These are phyloP conservation scores for Cinchona pubescens DNA, from an alignment of 257 asterid species.

Conservation along the genomic window DNA sequence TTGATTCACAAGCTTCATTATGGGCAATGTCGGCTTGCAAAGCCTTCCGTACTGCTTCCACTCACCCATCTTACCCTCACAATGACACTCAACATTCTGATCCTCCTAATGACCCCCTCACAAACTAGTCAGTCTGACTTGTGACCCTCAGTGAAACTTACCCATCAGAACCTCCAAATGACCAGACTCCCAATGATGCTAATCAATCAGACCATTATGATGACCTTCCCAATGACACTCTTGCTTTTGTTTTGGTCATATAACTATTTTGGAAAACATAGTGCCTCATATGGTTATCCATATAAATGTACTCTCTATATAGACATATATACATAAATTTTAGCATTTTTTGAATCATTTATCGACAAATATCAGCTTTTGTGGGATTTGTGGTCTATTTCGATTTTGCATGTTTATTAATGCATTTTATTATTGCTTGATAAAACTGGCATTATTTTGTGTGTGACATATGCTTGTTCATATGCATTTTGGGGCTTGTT, in stretches of 20 bases:
- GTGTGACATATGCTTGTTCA: not conserved
- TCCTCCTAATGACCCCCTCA: not conserved
- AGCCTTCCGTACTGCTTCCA: not conserved
- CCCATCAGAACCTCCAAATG: not conserved
- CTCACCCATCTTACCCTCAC: not conserved
- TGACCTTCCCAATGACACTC: not conserved
- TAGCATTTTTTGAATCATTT: not conserved
- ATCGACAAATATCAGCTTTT: not conserved
- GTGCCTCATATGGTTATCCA: not conserved
- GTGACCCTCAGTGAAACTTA: not conserved
- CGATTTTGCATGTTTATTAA: not conserved
- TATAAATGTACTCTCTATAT: too few relatives aligned
- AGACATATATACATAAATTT: too few relatives aligned
- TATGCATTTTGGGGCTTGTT: not conserved
- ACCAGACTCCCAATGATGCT: not conserved
- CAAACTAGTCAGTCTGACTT: not conserved
- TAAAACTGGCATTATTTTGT: not conserved
- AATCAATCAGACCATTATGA: not conserved
- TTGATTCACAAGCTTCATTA: not conserved
- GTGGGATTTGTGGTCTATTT: not conserved
- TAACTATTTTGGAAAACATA: not conserved
- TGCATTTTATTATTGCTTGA: not conserved
- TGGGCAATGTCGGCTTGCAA: slow-evolving; percentile 6
- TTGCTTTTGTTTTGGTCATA: not conserved
- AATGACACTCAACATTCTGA: slow-evolving; percentile 1